These are phyloP conservation scores for Penium margaritaceum DNA, from an alignment of 139 green algal species.

Conservation along the genomic window DNA sequence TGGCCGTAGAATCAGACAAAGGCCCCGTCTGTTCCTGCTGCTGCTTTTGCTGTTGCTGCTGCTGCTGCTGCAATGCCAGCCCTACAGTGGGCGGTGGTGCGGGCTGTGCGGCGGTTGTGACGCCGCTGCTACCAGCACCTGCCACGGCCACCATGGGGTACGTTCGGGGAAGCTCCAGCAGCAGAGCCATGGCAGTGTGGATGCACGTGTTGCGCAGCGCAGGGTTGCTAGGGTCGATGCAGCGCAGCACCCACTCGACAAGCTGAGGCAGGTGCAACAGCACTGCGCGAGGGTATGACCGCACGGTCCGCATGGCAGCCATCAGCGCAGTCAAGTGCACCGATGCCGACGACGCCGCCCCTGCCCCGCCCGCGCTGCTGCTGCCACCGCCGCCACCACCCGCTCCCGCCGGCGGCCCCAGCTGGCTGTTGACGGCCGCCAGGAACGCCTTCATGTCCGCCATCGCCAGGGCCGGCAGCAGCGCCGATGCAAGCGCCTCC, in stretches of 20 bases:
- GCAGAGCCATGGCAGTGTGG: conserved; percentile 23
- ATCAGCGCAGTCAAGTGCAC: conserved; percentile 19
- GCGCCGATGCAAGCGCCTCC: not conserved
- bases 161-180: conserved; percentile 6
- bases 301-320: conserved; percentile 13
- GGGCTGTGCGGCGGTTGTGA: no score
- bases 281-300: not conserved
- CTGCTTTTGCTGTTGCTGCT: no score
- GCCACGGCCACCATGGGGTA: conserved; percentile 18
- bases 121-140: no score
- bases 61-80: no score
- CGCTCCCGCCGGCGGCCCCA: no score
- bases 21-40: no score
- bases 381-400: no score
- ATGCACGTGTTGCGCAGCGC: conserved; percentile 25
- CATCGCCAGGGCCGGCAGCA: conserved; percentile 23
- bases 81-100: no score
- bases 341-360: not conserved
- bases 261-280: conserved; percentile 29
- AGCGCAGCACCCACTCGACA: conserved; percentile 1
- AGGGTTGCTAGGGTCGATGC: conserved; percentile 1
- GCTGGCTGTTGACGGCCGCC: not conserved
- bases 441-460: conserved; percentile 16
- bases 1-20: no score
- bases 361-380: no score